Evolutionary conservation across 2,329 filamentous ascomycete species (phyloP).

Genomic region (Akanthomyces uredinophilus): DNA sequence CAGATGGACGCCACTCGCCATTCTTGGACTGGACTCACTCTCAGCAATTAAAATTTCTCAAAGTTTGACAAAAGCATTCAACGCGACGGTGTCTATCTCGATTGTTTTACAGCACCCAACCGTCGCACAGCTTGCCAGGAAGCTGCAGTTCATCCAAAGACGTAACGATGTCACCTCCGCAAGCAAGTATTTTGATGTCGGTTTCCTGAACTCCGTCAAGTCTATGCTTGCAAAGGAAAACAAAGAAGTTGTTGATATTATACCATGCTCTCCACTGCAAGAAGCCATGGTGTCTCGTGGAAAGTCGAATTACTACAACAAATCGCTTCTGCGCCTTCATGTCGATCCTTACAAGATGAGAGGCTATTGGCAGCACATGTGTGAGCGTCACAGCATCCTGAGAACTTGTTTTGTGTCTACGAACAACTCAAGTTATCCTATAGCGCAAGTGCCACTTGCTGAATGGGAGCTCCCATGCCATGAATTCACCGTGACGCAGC

Average conservation of each 20-base stretch:
- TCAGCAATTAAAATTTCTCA: conserved; percentile 68
- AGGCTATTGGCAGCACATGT: conserved; percentile 57
- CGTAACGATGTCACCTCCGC: neutral
- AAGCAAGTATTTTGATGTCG: conserved; percentile 23
- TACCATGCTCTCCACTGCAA: conserved; percentile 83
- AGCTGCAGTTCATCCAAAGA: conserved; percentile 12
- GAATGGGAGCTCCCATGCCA: conserved; percentile 39
- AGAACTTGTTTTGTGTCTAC: conserved; percentile 71
- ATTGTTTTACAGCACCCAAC: conserved; percentile 63
- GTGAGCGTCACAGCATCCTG: conserved; percentile 66
- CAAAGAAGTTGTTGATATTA: conserved; percentile 46
- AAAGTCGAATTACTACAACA: conserved; percentile 64
- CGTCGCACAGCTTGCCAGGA: conserved; percentile 53
- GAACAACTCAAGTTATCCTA: conserved; percentile 53
- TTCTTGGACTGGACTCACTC: conserved; percentile 78
- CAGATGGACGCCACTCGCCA: conserved; percentile 67
- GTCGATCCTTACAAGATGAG: conserved; percentile 46
- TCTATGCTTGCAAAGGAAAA: conserved; percentile 28
- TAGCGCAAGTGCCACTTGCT: conserved; percentile 65
- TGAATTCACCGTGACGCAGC: conserved; percentile 25
- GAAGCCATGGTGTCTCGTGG: conserved; percentile 71
- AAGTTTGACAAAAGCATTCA: conserved; percentile 42
- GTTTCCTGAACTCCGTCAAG: conserved; percentile 25
- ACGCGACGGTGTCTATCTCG: conserved; percentile 57
- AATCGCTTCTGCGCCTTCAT: conserved; percentile 57